Evolutionary conservation across 495 filamentous ascomycete genomes (phyloP).

Genomic region (Penicillium parvum): DNA sequence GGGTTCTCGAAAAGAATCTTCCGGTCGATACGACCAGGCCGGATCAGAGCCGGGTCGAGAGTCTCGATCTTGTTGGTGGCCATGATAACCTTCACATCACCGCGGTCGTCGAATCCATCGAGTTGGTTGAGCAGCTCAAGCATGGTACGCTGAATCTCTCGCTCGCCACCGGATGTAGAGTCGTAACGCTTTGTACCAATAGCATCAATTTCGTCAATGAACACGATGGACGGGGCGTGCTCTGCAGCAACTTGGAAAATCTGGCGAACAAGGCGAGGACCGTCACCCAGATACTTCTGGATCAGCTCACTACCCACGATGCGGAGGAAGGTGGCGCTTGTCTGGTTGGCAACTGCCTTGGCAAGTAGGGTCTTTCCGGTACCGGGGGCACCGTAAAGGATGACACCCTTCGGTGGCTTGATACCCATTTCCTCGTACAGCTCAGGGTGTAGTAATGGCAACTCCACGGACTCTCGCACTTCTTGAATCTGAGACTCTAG

Average conservation of each 20-base stretch:
- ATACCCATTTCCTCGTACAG: conserved; percentile 99
- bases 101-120: conserved; percentile 97
- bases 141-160: conserved; percentile 98
- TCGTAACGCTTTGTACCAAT: conserved; percentile 99
- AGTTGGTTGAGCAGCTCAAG: conserved; percentile 97
- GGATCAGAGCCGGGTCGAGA: conserved; percentile 91
- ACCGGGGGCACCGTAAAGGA: conserved; percentile 95
- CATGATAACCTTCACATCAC: conserved; percentile 99
- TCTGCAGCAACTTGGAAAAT: conserved; percentile 98
- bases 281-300: conserved; percentile 98
- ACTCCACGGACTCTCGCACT: conserved; percentile 92
- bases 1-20: conserved; percentile 99
- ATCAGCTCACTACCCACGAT: conserved; percentile 98
- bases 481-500: conserved; percentile 95
- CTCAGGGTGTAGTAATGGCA: conserved; percentile 93
- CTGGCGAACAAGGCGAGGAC: conserved; percentile 88
- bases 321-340: conserved; percentile 94
- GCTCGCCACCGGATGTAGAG: conserved; percentile 91
- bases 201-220: conserved; percentile 99
- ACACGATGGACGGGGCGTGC: conserved; percentile 94
- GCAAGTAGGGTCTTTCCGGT: conserved; percentile 97
- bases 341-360: conserved; percentile 98
- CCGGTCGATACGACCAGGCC: conserved; percentile 95
- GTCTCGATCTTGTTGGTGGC: conserved; percentile 99
- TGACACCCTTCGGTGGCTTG: conserved; percentile 99